These are phyloP conservation scores for Carpinus viminea DNA, from an alignment of 306 rosid genomes.

Conservation along the genomic window DNA sequence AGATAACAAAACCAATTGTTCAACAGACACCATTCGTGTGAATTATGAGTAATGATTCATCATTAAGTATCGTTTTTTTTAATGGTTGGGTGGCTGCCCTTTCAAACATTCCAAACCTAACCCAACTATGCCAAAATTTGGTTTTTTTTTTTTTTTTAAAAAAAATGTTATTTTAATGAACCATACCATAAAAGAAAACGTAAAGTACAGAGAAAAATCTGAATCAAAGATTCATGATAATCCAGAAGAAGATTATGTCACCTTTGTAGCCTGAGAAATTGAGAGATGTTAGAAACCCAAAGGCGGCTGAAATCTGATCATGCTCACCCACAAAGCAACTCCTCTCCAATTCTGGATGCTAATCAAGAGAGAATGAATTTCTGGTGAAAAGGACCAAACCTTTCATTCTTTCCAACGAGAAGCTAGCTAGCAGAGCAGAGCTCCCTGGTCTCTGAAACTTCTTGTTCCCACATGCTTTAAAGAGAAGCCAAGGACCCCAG, in stretches of 20 bases:
- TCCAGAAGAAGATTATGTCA: neutral
- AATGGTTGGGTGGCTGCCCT: neutral
- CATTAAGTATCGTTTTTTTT: neutral
- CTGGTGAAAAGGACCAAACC: neutral
- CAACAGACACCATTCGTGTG: too few relatives aligned
- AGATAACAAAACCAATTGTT: too few relatives aligned
- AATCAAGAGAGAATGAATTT: neutral
- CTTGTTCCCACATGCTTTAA: too few relatives aligned
- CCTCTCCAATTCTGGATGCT: neutral
- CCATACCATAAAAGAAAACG: neutral
- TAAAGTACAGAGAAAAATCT: neutral
- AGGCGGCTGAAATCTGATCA: neutral
- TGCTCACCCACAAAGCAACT: neutral
- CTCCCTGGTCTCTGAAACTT: too few relatives aligned
- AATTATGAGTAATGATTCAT: too few relatives aligned
- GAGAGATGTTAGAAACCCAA: neutral
- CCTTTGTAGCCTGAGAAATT: neutral
- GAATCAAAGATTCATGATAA: neutral
- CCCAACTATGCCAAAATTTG: neutral
- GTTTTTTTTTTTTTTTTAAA: neutral
- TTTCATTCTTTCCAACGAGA: neutral
- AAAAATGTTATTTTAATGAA: neutral
- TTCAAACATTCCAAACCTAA: constrained; percentile 4
- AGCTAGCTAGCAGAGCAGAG: too few relatives aligned
- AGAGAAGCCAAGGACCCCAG: neutral